Base-by-base conservation (phyloP, 495 filamentous ascomycete genomes). In the Penicillium bialowiezense region DNA sequence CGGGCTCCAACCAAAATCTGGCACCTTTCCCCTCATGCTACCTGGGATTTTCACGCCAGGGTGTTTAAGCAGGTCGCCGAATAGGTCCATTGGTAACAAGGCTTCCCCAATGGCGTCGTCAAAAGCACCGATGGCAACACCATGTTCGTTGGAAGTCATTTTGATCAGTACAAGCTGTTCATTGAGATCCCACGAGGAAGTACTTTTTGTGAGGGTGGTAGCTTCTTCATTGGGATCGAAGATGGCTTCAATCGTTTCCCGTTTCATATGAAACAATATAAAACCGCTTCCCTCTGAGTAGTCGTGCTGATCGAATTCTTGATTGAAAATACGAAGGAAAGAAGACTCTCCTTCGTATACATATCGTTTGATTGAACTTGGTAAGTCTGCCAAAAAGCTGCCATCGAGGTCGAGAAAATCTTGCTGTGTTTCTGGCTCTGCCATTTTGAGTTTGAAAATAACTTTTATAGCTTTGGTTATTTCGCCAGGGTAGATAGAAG, bases 91-190 rank as follows among this genome's bases (percentile, higher is more conserved):
- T 17, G 34, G 35, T 19, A 0, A 1, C 21, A 48, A 2, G n/a
- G 34, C 34, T 23, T 48, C 8, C 18, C 10, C 7, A 12, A 48
- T 48, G 21, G 29, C 19, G 4, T 18, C 13, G 44, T 39, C 3
- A 7, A 47, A 29, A 12, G 5, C 0, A 12, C 1, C 3, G 14
- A 23, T 1, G 21, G 44, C 44, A 9, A 6, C 20, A 31, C 14
- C 8, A 23, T 47, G 44, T 47, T 33, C n/a, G 19, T 2, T 7
- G 17, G 15, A 23, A 1, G 49, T 20, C 34, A 51, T 51, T 8
- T 12, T 37, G 49, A 32, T 12, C 19, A 51, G 23, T 28, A 51
- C 20, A 39, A 51, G 34, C 19, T 43, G 17, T 38, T 51, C 40
- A 21, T 45, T 44, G 14, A 33, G 44, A 20, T 44, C 40, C 44